A percentile compares a stretch with the other conserved stretches of the same genome.
phyloP scores from a whole-genome alignment of 2,329 filamentous ascomycete genomes.

The Neonectria punicea region DNA sequence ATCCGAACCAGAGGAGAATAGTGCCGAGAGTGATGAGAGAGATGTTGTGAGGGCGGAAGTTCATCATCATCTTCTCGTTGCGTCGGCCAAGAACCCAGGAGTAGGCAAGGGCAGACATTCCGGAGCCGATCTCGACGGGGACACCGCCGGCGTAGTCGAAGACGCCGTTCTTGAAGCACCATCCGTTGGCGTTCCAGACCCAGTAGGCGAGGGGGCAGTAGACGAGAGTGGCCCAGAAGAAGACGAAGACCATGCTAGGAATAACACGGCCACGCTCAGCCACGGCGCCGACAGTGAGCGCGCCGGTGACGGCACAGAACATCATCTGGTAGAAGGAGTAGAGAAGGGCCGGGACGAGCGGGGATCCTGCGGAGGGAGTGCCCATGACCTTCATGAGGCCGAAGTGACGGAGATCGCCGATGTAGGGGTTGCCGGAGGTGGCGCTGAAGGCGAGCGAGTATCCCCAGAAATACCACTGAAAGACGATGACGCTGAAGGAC shows the following conservation, averaged over 20 bases:
- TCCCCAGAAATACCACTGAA: conserved; percentile 99
- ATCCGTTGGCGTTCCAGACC: conserved; percentile 96
- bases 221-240: conserved; percentile 96
- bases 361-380: conserved; percentile 86
- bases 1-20: conserved; percentile 96
- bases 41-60: conserved; percentile 99
- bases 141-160: conserved; percentile 97
- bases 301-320: conserved; percentile 93
- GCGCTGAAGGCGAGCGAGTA: conserved; percentile 94
- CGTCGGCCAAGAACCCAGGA: conserved; percentile 94
- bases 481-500: conserved; percentile 88
- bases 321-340: conserved; percentile 99
- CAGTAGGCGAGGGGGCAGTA: conserved; percentile 98
- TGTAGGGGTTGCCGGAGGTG: conserved; percentile 85
- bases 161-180: conserved; percentile 90
- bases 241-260: conserved; percentile 93
- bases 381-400: conserved; percentile 87
- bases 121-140: conserved; percentile 96
- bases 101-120: conserved; percentile 92
- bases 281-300: conserved; percentile 90
- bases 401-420: conserved; percentile 90
- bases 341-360: conserved; percentile 87
- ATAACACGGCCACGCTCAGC: conserved; percentile 94
- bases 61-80: conserved; percentile 99
- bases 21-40: conserved; percentile 96